phyloP scores from a whole-genome alignment of 176 grass and related monocot genomes.

The Typha latifolia region DNA sequence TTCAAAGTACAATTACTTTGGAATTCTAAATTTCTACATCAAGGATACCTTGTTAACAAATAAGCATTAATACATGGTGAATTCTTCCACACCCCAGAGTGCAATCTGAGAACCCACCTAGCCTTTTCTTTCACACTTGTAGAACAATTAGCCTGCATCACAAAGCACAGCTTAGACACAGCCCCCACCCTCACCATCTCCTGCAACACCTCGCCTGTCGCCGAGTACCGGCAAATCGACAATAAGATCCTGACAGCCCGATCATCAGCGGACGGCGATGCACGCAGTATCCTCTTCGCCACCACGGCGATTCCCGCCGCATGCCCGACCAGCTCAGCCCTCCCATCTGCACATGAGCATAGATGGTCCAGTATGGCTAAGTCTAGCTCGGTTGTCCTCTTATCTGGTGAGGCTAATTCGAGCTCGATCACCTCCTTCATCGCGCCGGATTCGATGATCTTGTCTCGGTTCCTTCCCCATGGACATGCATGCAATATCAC shows the following conservation, averaged over 20 bases:
- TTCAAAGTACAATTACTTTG: no score
- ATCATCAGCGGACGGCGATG: slow-evolving; percentile 28
- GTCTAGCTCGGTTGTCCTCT: slow-evolving; percentile 32
- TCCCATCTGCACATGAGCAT: slow-evolving; percentile 44
- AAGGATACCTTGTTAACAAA: slow-evolving; percentile 9
- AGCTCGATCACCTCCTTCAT: slow-evolving; percentile 33
- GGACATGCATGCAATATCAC: slow-evolving; percentile 16
- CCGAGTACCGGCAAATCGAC: slow-evolving; percentile 14
- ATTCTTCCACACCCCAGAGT: slow-evolving; percentile 37
- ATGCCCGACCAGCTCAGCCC: slow-evolving; percentile 34
- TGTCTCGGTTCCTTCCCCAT: slow-evolving; percentile 17
- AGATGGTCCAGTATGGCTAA: slow-evolving; percentile 36
- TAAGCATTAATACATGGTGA: slow-evolving; percentile 52
- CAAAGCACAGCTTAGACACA: slow-evolving; percentile 53
- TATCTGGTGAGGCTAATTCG: slow-evolving; percentile 16
- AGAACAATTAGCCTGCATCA: slow-evolving; percentile 49
- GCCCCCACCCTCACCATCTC: slow-evolving; percentile 54
- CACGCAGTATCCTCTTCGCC: slow-evolving; percentile 37
- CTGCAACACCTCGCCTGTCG: slow-evolving; percentile 18
- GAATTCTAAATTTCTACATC: no score
- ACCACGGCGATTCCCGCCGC: slow-evolving; percentile 39
- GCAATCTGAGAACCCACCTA: slow-evolving; percentile 32
- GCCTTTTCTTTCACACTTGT: slow-evolving; percentile 27
- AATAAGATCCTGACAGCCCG: slow-evolving; percentile 36
- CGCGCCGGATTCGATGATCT: slow-evolving; percentile 28